These are phyloP conservation scores for Verticillium tricorpus DNA, from an alignment of 2,329 filamentous ascomycete genomes.

Conservation along the genomic window DNA sequence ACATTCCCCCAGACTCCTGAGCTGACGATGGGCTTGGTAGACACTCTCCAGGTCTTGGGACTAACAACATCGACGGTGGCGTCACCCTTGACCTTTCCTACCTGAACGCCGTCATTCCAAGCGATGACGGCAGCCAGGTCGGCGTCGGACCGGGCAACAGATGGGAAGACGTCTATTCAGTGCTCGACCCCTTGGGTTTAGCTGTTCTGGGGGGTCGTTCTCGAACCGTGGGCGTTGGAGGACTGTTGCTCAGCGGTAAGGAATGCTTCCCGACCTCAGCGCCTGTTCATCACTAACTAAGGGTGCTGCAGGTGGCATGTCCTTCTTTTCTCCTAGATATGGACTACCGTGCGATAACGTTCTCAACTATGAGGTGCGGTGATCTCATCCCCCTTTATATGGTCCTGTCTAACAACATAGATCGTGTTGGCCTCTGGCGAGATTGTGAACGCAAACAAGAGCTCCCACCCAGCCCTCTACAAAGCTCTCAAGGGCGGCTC, in stretches of 20 bases:
- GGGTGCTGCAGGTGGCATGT: constrained; percentile 10
- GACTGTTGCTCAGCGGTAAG: constrained; percentile 28
- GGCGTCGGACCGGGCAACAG: constrained; percentile 36
- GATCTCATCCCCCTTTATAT: no score
- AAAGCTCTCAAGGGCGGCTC: constrained; percentile 12
- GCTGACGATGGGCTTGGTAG: no score
- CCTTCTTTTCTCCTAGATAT: constrained; percentile 21
- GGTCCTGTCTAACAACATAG: background rate
- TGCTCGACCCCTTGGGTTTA: constrained; percentile 33
- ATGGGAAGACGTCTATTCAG: constrained; percentile 38
- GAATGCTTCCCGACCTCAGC: background rate
- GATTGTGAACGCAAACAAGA: constrained; percentile 30
- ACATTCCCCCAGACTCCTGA: no score
- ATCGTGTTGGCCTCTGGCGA: constrained; percentile 31
- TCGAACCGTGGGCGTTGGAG: constrained; percentile 36
- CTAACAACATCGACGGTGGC: constrained; percentile 3
- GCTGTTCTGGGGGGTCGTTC: constrained; percentile 37
- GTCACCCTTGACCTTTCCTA: constrained; percentile 10
- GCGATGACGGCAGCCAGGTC: constrained; percentile 26
- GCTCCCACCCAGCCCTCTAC: constrained; percentile 31
- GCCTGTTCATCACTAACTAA: background rate
- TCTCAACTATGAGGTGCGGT: constrained; percentile 27
- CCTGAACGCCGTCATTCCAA: constrained; percentile 30
- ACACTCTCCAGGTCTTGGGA: no score
- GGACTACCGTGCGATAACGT: constrained; percentile 43